These are phyloP conservation scores for Epichloe aotearoae DNA, from an alignment of 2,329 filamentous ascomycete genomes.

Conservation along the genomic window DNA sequence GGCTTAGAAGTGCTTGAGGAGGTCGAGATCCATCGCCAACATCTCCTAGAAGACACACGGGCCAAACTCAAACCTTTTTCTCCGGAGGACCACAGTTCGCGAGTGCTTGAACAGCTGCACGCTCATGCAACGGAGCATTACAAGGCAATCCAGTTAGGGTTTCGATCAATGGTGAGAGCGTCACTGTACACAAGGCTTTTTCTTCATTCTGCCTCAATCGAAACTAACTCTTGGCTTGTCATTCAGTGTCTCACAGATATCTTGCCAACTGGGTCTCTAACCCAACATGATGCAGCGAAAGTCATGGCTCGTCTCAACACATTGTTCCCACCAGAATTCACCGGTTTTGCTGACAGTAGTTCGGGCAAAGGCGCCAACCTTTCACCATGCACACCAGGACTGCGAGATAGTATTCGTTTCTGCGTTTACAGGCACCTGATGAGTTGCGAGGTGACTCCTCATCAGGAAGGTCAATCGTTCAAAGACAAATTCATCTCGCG, in stretches of 20 bases:
- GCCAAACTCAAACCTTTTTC: slow-evolving; percentile 6
- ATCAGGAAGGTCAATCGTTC: slow-evolving; percentile 12
- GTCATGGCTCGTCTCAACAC: slow-evolving; percentile 24
- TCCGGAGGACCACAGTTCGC: slow-evolving; percentile 6
- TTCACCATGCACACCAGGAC: slow-evolving; percentile 16
- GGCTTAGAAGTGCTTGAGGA: slow-evolving; percentile 20
- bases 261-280: slow-evolving; percentile 1
- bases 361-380: slow-evolving; percentile 13
- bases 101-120: slow-evolving; percentile 18
- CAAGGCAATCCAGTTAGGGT: slow-evolving; percentile 18
- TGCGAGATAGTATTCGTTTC: slow-evolving; percentile 24
- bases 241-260: slow-evolving; percentile 2
- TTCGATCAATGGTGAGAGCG: slow-evolving; percentile 19
- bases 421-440: slow-evolving; percentile 22
- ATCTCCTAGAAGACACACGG: slow-evolving; percentile 14
- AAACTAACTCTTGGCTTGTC: neutral
- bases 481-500: slow-evolving; percentile 19
- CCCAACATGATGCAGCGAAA: slow-evolving; percentile 7
- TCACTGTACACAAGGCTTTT: neutral
- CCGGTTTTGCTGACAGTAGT: slow-evolving; percentile 9
- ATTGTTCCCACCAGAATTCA: slow-evolving; percentile 17
- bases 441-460: slow-evolving; percentile 11
- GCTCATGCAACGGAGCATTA: slow-evolving; percentile 17
- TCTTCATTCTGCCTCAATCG: neutral
- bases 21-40: slow-evolving; percentile 19